These are phyloP conservation scores for Cyamopsis tetragonoloba DNA, from an alignment of 306 rosid genomes.

Conservation along the genomic window DNA sequence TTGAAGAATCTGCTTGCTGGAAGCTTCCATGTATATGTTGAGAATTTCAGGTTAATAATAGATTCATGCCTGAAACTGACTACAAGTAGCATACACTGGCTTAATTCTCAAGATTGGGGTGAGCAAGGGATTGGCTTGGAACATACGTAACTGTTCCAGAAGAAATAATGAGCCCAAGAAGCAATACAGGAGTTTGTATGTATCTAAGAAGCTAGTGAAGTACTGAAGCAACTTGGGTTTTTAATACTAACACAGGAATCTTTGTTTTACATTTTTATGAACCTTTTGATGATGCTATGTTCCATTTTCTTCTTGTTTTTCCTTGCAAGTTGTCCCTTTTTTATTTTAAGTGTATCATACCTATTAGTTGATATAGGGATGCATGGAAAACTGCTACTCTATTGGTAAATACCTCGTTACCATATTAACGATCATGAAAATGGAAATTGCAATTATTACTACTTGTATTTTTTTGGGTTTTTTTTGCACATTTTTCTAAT, in stretches of 20 bases:
- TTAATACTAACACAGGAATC: constrained; percentile 16
- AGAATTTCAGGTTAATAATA: constrained; percentile 4
- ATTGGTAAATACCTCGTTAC: neutral
- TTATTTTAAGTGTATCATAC: neutral
- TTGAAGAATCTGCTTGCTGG: constrained; percentile 12
- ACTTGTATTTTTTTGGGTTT: neutral
- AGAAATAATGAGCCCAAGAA: constrained; percentile 17
- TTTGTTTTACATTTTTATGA: neutral
- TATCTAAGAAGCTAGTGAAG: constrained; percentile 7
- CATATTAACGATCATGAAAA: neutral
- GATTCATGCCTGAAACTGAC: constrained; percentile 19
- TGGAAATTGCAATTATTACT: neutral
- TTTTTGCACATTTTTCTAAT: neutral
- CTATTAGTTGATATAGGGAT: neutral
- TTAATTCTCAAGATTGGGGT: neutral
- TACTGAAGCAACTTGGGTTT: constrained; percentile 15
- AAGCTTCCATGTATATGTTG: constrained; percentile 12
- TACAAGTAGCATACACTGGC: neutral
- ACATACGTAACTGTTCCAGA: constrained; percentile 5
- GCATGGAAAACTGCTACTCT: neutral
- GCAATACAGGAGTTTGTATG: constrained; percentile 10
- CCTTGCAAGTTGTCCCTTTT: neutral
- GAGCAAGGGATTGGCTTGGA: neutral
- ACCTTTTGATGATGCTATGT: neutral
- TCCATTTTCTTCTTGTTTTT: neutral